Evolutionary conservation across 108 stramenopile genomes (phyloP).

Genomic region (Cyclotella kingstonii): DNA sequence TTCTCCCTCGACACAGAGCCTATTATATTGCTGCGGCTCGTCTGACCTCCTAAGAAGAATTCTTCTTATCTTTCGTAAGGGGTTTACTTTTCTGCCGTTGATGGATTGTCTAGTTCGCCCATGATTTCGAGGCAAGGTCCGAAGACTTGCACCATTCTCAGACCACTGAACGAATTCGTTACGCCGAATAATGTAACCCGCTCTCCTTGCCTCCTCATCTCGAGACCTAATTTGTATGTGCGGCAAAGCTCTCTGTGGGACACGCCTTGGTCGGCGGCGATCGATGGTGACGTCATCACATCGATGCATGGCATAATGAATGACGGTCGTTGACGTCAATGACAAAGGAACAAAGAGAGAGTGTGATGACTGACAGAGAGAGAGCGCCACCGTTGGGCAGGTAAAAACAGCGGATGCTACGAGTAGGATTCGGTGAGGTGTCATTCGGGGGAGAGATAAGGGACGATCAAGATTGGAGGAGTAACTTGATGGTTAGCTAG

Average conservation of each 20-base stretch:
- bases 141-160: too few species aligned
- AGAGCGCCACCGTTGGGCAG: too few species aligned
- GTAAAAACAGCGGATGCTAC: too few species aligned
- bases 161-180: background rate
- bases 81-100: constrained; percentile 15
- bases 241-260: constrained; percentile 32
- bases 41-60: constrained; percentile 21
- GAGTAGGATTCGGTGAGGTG: too few species aligned
- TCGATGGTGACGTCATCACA: background rate
- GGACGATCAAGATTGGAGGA: too few species aligned
- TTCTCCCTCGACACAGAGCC: too few species aligned
- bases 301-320: constrained; percentile 9
- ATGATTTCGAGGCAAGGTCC: background rate
- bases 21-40: too few species aligned
- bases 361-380: too few species aligned
- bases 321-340: background rate
- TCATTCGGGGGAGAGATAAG: too few species aligned
- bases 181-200: constrained; percentile 34
- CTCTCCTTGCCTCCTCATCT: constrained; percentile 30
- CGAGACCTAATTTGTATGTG: constrained; percentile 18
- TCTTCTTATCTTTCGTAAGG: constrained; percentile 27
- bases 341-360: too few species aligned
- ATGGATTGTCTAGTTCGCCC: background rate
- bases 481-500: too few species aligned
- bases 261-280: background rate